Base-by-base conservation (phyloP, 257 asterid genomes). In the Ocimum tenuiflorum region DNA sequence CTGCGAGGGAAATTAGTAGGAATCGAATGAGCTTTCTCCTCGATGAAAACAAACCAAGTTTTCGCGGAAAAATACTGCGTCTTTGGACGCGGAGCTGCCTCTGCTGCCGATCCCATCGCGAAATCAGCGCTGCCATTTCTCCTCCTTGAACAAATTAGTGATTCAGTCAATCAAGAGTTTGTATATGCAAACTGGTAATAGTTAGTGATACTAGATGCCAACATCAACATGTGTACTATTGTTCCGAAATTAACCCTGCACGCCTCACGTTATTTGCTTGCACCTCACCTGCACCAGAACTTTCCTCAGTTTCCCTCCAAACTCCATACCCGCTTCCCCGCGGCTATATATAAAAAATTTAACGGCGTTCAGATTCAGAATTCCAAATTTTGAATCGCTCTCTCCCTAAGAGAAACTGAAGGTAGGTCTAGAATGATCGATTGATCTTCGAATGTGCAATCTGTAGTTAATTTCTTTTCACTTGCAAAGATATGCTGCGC, bases 1-100 rank as follows among this genome's bases (percentile, higher is more conserved):
- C 35, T 17, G 94, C 95, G 53, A 92, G 91, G 38, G 62, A 65
- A 31, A 84, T 71, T n/a, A 92, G 82, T 38, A 92, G 78, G 79
- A 80, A 80, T 67, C 83, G 82, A 56, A 81, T 60, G 56, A 82
- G 60, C 22, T 79, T 82, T 52, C 86, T 81, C 78, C 89, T 78
- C 66, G 82, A 63, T 36, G 67, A 71, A 63, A 71, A 52, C 49
- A 75, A 70, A 39, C 67, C 47, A 43, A 67, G 23, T 24, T 62
- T 81, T 23, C 68, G 74, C 39, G 73, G 55, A 66, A 63, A 39
- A 20, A 53, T 52, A 58, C 72, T 69, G 66, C 73, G 75, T 51
- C 84, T 60, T 53, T 73, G 81, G 56, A 69, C 58, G 38, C 79
- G 78, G 73, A 78, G 82, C 73, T 78, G 89, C 67, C 78, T 77